These are phyloP conservation scores for Lasiodiplodia citricola DNA, from an alignment of 2,329 filamentous ascomycete species.

Conservation along the genomic window DNA sequence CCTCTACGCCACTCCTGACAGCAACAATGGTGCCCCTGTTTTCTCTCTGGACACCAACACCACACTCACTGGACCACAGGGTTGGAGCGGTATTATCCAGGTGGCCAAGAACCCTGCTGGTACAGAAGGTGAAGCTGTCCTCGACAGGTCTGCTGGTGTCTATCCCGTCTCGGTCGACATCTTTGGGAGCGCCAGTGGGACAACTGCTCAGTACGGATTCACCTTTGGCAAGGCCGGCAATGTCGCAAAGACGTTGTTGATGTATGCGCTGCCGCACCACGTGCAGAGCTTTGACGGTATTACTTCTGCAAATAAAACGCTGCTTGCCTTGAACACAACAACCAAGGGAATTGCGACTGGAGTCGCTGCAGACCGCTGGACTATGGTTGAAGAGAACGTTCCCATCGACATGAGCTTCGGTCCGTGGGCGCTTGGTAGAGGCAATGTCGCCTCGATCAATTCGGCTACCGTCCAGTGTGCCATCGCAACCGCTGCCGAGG, in stretches of 20 bases:
- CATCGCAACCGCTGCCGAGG: constrained; percentile 66
- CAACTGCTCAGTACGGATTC: constrained; percentile 73
- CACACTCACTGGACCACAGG: constrained; percentile 61
- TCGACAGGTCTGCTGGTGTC: constrained; percentile 77
- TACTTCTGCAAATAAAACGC: constrained; percentile 57
- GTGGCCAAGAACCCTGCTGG: constrained; percentile 75
- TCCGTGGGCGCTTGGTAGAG: constrained; percentile 70
- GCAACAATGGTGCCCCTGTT: constrained; percentile 62
- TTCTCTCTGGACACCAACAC: constrained; percentile 71
- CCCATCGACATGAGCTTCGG: constrained; percentile 77
- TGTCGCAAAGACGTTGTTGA: constrained; percentile 64
- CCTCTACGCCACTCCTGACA: constrained; percentile 73
- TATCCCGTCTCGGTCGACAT: constrained; percentile 69
- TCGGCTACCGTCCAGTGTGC: constrained; percentile 58
- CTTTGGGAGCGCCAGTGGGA: constrained; percentile 49
- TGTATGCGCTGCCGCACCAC: constrained; percentile 93
- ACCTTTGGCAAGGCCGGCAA: constrained; percentile 74
- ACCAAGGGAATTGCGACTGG: constrained; percentile 85
- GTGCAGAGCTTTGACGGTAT: constrained; percentile 71
- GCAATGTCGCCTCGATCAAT: constrained; percentile 47
- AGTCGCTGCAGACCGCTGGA: constrained; percentile 60
- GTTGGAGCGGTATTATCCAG: constrained; percentile 67
- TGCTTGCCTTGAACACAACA: constrained; percentile 74
- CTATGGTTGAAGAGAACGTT: constrained; percentile 73
- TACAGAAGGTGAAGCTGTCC: constrained; percentile 63